Percentiles rank a stretch among this genome's conserved stretches.
Evolutionary conservation across 192 early-diverging fungal genomes (phyloP).

Genomic region (Funneliformis mosseae): DNA sequence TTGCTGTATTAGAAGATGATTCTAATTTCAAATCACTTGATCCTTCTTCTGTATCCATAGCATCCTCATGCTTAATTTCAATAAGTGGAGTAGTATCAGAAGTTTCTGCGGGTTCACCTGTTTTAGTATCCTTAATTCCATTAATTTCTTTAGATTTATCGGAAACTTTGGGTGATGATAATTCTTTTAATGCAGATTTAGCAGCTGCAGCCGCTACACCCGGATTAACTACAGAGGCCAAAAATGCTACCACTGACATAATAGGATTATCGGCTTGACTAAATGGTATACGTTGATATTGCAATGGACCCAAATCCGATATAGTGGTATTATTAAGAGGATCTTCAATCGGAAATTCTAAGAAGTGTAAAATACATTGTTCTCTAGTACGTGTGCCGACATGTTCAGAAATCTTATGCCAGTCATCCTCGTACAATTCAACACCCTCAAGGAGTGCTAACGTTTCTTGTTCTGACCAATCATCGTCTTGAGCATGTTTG

Average conservation of each 20-base stretch:
- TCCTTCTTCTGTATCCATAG: conserved; percentile 42
- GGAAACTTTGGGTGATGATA: conserved; percentile 46
- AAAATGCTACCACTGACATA: conserved; percentile 86
- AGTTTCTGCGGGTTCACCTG: conserved; percentile 2
- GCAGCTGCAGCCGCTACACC: conserved; percentile 86
- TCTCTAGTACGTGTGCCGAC: conserved; percentile 89
- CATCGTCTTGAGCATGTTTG: conserved; percentile 56
- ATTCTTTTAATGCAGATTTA: conserved; percentile 76
- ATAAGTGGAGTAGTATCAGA: neutral
- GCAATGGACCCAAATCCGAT: conserved; percentile 60
- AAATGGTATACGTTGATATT: conserved; percentile 76
- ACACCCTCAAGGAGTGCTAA: conserved; percentile 88
- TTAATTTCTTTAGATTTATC: conserved; percentile 31
- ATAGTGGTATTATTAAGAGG: conserved; percentile 57
- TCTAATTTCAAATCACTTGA: conserved; percentile 17
- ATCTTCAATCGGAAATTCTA: conserved; percentile 89
- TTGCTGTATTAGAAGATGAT: neutral
- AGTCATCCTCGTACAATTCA: conserved; percentile 94
- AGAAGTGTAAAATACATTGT: conserved; percentile 88
- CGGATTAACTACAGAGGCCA: conserved; percentile 85
- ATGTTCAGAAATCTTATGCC: conserved; percentile 89
- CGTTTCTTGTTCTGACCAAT: conserved; percentile 89
- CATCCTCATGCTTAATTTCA: conserved; percentile 32
- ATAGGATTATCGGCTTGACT: conserved; percentile 85
- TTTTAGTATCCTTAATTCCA: conserved; percentile 14